phyloP scores from a whole-genome alignment of 139 green algal species.

The Haematococcus sp. region DNA sequence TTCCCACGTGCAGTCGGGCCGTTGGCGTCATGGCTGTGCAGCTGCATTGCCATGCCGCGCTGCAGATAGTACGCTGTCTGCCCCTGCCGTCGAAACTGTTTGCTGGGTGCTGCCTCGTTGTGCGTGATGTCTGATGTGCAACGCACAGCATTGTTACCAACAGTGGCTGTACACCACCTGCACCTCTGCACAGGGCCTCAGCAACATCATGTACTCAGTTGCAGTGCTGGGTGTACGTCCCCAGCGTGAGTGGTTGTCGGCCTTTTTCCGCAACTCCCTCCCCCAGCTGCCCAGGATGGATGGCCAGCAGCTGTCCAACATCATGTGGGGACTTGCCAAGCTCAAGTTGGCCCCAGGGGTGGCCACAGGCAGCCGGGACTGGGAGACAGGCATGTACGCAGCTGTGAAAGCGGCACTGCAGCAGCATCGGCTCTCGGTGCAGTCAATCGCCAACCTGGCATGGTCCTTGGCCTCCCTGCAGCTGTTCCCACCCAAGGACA shows the following conservation, averaged over 20 bases:
- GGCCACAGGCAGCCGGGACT: neutral
- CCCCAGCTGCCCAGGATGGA: constrained; percentile 16
- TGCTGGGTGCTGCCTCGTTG: no score
- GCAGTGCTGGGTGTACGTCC: neutral
- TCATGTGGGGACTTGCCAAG: constrained; percentile 26
- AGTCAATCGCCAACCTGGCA: constrained; percentile 1
- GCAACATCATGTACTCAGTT: constrained; percentile 9
- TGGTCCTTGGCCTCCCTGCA: neutral
- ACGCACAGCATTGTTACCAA: no score
- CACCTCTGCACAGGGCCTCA: constrained; percentile 8
- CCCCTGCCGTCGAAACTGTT: no score
- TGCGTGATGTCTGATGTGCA: no score
- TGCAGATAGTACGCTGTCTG: no score
- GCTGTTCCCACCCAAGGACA: neutral
- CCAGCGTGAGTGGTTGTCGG: neutral
- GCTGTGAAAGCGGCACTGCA: neutral
- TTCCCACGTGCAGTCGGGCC: no score
- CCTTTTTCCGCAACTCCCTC: constrained; percentile 7
- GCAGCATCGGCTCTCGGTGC: neutral
- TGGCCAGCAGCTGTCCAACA: constrained; percentile 37
- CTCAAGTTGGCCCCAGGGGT: neutral
- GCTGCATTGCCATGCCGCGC: no score
- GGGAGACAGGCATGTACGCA: neutral
- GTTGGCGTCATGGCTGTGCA: no score
- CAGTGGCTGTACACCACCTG: neutral